Percentiles rank a stretch among this genome's conserved stretches.
phyloP scores from a whole-genome alignment of 73 alveolate species.

The Halteria grandinella region DNA sequence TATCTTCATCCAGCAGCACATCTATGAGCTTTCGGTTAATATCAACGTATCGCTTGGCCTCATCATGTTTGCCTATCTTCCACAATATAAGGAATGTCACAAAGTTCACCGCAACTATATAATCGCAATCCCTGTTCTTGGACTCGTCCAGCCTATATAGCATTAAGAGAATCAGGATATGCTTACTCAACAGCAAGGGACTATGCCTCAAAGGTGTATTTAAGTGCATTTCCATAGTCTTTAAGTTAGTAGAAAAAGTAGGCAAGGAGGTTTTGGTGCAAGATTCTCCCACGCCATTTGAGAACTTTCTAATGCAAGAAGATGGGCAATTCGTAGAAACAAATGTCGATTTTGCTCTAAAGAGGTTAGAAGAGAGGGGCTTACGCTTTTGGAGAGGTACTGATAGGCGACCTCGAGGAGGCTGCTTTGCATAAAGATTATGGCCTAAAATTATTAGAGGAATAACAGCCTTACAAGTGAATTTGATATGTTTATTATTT shows the following conservation, averaged over 20 bases:
- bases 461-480: slow-evolving; percentile 5
- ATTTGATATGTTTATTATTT: slow-evolving; percentile 26
- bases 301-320: neutral
- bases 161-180: neutral
- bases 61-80: slow-evolving; percentile 36
- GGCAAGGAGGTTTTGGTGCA: slow-evolving; percentile 40
- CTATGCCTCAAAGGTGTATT: slow-evolving; percentile 48
- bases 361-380: neutral
- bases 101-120: slow-evolving; percentile 38
- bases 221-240: slow-evolving; percentile 44
- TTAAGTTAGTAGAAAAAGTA: slow-evolving; percentile 27
- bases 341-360: slow-evolving; percentile 16
- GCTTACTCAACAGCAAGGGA: slow-evolving; percentile 34
- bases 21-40: slow-evolving; percentile 21
- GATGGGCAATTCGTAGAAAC: slow-evolving; percentile 9
- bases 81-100: slow-evolving; percentile 57
- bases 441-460: neutral
- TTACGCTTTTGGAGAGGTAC: neutral
- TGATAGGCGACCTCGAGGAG: slow-evolving; percentile 13
- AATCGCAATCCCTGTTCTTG: slow-evolving; percentile 53
- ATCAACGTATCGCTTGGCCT: slow-evolving; percentile 42
- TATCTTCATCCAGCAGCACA: slow-evolving; percentile 37
- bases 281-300: slow-evolving; percentile 54
- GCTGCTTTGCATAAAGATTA: slow-evolving; percentile 9
- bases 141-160: slow-evolving; percentile 33